Conservation (phyloP, 805 yeast species). For the Saturnispora saitoi region DNA sequence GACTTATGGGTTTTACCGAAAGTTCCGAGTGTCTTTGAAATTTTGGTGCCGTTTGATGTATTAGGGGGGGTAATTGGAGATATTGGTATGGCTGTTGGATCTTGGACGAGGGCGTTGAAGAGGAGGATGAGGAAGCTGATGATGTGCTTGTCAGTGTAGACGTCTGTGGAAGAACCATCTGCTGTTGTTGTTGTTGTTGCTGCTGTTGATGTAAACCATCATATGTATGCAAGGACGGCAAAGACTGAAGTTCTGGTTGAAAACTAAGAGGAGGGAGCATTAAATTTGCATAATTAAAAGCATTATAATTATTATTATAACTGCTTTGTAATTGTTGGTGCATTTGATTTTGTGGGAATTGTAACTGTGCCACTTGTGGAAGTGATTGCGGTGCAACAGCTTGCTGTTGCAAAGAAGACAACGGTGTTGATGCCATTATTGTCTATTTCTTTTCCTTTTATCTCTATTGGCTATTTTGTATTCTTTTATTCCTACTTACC, state of each 20-base stretch:
- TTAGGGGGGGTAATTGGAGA: constrained; percentile 2
- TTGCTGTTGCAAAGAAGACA: not conserved
- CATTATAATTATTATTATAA: not conserved
- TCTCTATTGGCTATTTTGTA: no score
- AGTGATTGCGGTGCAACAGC: not conserved
- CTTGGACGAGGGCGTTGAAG: not conserved
- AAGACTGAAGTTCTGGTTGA: not conserved
- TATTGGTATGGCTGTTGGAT: not conserved
- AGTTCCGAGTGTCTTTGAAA: not conserved
- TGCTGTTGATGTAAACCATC: not conserved
- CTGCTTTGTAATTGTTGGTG: not conserved
- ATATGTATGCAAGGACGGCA: not conserved
- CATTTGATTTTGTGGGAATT: constrained; percentile 1
- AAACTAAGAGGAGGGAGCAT: not conserved
- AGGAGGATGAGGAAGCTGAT: not conserved
- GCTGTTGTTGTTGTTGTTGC: constrained; percentile 6
- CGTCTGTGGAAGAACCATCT: not conserved
- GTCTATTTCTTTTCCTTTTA: no score
- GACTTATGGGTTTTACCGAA: not conserved
- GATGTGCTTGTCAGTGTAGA: no score
- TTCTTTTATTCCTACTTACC: no score
- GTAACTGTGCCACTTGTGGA: not conserved
- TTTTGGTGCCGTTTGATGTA: not conserved
- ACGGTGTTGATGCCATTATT: not conserved
- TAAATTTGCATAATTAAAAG: not conserved